Evolutionary conservation across 345 rosid species (phyloP).

Genomic region (Raphanus sativus): DNA sequence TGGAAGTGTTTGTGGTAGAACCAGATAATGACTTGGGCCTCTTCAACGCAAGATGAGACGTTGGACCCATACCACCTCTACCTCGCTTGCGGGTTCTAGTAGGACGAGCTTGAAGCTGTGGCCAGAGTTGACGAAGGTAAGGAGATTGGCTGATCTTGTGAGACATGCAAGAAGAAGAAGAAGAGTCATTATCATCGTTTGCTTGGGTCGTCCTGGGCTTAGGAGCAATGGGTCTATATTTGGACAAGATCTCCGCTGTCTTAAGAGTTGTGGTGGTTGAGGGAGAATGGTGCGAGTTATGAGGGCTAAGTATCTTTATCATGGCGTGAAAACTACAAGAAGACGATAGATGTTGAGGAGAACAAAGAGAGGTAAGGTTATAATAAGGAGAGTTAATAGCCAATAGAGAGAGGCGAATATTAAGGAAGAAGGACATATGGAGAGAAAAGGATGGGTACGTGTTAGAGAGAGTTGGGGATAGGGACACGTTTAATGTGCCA

Average conservation of each 20-base stretch:
- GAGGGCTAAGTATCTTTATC: constrained; percentile 66
- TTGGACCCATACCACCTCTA: constrained; percentile 50
- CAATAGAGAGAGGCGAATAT: constrained; percentile 43
- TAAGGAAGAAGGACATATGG: constrained; percentile 58
- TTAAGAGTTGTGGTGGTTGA: constrained; percentile 47
- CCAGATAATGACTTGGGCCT: constrained; percentile 43
- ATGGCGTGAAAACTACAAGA: constrained; percentile 31
- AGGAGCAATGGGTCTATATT: constrained; percentile 93
- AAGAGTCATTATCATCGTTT: constrained; percentile 36
- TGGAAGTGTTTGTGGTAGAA: constrained; percentile 17
- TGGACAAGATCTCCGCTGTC: constrained; percentile 91
- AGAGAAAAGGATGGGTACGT: constrained; percentile 68
- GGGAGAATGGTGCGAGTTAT: constrained; percentile 34
- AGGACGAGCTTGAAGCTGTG: constrained; percentile 83
- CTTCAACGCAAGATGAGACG: constrained; percentile 46
- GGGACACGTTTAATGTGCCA: constrained; percentile 57
- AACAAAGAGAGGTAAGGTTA: constrained; percentile 13
- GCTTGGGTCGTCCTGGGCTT: constrained; percentile 52
- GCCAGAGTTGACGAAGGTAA: constrained; percentile 76
- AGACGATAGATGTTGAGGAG: constrained; percentile 40
- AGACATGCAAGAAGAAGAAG: constrained; percentile 46
- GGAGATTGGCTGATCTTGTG: constrained; percentile 73
- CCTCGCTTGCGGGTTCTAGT: constrained; percentile 90
- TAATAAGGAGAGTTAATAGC: constrained; percentile 49
- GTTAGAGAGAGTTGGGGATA: constrained; percentile 45